Conservation (phyloP, 2,329 filamentous ascomycete species). For the Immersiporthe knoxdaviesiana region DNA sequence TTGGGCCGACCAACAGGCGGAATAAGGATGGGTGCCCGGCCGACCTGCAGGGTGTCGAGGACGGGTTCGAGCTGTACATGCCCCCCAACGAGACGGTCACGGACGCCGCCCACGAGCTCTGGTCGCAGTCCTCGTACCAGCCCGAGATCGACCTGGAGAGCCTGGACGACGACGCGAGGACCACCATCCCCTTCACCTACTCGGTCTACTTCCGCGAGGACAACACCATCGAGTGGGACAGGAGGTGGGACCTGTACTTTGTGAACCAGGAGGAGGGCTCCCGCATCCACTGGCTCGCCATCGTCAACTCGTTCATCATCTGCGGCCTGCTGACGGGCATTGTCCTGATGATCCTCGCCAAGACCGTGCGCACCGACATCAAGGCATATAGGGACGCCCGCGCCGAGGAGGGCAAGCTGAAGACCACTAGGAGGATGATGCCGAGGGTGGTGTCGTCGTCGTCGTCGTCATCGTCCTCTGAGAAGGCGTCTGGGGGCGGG, state of each 20-base stretch:
- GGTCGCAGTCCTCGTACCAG: slow-evolving; percentile 63
- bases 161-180: slow-evolving; percentile 62
- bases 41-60: slow-evolving; percentile 64
- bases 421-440: slow-evolving; percentile 51
- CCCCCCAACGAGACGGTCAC: slow-evolving; percentile 62
- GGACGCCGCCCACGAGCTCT: slow-evolving; percentile 42
- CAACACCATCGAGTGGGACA: slow-evolving; percentile 77
- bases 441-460: slow-evolving; percentile 44
- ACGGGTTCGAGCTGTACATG: slow-evolving; percentile 71
- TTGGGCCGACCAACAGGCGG: slow-evolving; percentile 63
- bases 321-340: slow-evolving; percentile 77
- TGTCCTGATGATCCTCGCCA: slow-evolving; percentile 78
- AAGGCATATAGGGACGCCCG: slow-evolving; percentile 70
- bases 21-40: slow-evolving; percentile 68
- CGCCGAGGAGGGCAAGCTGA: slow-evolving; percentile 68
- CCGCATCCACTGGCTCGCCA: slow-evolving; percentile 85
- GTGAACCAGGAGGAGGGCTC: slow-evolving; percentile 82
- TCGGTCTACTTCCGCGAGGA: slow-evolving; percentile 90
- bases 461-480: no score
- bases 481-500: slow-evolving; percentile 55
- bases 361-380: slow-evolving; percentile 78
- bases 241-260: slow-evolving; percentile 88
- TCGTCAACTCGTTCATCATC: slow-evolving; percentile 85
- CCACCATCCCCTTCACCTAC: slow-evolving; percentile 83
- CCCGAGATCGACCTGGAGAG: slow-evolving; percentile 59